phyloP scores from a whole-genome alignment of 176 grass and related monocot species.

The Carex scoparia region DNA sequence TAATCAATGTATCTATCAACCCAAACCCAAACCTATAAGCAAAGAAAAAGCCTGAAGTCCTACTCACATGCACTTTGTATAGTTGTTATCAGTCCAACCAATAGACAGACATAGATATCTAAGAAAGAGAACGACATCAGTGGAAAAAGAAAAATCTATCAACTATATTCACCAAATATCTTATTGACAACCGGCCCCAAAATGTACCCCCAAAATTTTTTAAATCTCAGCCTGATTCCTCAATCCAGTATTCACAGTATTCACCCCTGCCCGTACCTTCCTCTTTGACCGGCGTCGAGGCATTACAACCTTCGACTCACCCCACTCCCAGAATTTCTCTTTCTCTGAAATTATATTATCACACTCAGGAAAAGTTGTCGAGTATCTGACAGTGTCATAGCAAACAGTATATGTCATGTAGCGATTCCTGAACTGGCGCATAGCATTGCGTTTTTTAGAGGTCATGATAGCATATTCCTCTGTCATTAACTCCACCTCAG shows the following conservation, averaged over 20 bases:
- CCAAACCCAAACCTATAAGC: constrained; percentile 22
- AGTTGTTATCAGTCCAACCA: constrained; percentile 23
- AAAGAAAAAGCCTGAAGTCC: constrained; percentile 24
- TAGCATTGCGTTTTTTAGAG: constrained; percentile 49
- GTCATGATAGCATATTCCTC: constrained; percentile 58
- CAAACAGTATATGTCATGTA: constrained; percentile 70
- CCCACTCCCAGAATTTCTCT: constrained; percentile 50
- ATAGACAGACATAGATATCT: constrained; percentile 24
- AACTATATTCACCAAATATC: constrained; percentile 17
- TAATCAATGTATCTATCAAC: constrained; percentile 17
- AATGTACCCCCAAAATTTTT: constrained; percentile 20
- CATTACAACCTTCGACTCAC: constrained; percentile 46
- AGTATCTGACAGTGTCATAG: constrained; percentile 63
- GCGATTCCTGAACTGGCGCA: constrained; percentile 55
- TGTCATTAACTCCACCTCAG: constrained; percentile 50
- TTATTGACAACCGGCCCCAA: constrained; percentile 12
- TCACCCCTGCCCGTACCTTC: not conserved
- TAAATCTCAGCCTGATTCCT: constrained; percentile 4
- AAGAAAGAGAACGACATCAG: constrained; percentile 8
- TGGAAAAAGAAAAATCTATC: constrained; percentile 15
- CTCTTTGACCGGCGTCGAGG: constrained; percentile 19
- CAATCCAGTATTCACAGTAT: not conserved
- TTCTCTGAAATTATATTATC: constrained; percentile 32
- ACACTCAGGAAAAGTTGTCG: constrained; percentile 69
- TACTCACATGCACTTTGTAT: constrained; percentile 25